phyloP scores from a whole-genome alignment of 345 rosid genomes.

The Melastoma malabathricum region DNA sequence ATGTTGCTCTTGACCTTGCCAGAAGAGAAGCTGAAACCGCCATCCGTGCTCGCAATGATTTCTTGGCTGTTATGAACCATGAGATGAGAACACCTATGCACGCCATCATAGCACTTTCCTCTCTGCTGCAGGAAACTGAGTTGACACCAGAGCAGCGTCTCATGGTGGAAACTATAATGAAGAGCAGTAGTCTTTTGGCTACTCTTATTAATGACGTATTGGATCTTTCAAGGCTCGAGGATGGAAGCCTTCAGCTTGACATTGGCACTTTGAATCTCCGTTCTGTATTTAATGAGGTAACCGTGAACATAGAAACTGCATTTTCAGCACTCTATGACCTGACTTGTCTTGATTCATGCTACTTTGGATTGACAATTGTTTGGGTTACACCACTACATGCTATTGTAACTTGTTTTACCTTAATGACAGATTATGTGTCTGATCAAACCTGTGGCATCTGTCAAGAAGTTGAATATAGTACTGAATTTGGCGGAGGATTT shows the following conservation, averaged over 20 bases:
- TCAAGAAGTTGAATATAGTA: conserved; percentile 58
- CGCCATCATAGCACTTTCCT: conserved; percentile 88
- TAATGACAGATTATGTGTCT: conserved; percentile 56
- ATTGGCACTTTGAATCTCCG: conserved; percentile 57
- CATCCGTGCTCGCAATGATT: conserved; percentile 87
- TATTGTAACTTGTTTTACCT: conserved; percentile 7
- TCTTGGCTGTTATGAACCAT: conserved; percentile 98
- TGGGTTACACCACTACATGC: conserved; percentile 1
- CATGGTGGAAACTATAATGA: conserved; percentile 94
- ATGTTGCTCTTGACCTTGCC: conserved; percentile 85
- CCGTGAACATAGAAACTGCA: background rate
- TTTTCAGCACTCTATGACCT: background rate
- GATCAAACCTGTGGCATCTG: conserved; percentile 84
- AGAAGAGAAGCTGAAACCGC: conserved; percentile 97
- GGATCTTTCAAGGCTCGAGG: conserved; percentile 97
- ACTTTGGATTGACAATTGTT: too few relatives aligned
- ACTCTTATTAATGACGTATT: conserved; percentile 91
- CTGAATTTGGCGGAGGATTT: conserved; percentile 76
- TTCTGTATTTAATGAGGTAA: conserved; percentile 65
- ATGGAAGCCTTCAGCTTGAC: conserved; percentile 95
- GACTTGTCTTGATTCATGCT: too few relatives aligned
- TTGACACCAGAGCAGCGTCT: conserved; percentile 86
- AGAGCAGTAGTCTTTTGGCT: conserved; percentile 79
- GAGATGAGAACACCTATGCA: conserved; percentile 99
- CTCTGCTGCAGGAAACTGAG: conserved; percentile 93